Evolutionary conservation across 2,329 filamentous ascomycete species (phyloP).

Genomic region (Penicillium hordei): DNA sequence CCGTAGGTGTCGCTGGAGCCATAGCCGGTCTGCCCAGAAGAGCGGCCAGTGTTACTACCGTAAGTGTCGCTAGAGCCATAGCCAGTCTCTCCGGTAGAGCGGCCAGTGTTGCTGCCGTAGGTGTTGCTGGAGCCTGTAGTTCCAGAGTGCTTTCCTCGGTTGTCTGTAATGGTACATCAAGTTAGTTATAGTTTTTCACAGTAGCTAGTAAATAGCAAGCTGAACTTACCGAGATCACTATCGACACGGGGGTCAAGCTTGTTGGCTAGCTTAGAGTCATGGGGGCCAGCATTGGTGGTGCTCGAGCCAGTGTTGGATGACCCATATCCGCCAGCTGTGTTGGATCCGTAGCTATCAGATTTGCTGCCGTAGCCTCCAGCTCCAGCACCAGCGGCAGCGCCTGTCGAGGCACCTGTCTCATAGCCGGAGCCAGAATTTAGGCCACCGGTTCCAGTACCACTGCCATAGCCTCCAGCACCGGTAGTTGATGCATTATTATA

Average conservation of each 20-base stretch:
- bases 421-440: background rate
- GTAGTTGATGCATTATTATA: background rate
- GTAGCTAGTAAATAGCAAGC: background rate
- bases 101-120: background rate
- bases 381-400: background rate
- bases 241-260: conserved; percentile 50
- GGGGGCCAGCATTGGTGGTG: conserved; percentile 36
- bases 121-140: background rate
- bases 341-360: conserved; percentile 1
- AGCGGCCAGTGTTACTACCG: background rate
- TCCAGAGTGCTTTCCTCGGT: conserved; percentile 1
- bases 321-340: conserved; percentile 9
- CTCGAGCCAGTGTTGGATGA: conserved; percentile 12
- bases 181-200: background rate
- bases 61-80: background rate
- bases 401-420: background rate
- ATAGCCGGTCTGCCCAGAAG: background rate
- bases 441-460: background rate
- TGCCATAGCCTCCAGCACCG: background rate
- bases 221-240: conserved; percentile 19
- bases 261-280: conserved; percentile 49
- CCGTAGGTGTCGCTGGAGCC: background rate
- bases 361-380: background rate
- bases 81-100: background rate
- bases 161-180: background rate